Conservation (phyloP, 768 basidiomycete genomes). For the Pulveroboletus sp. region DNA sequence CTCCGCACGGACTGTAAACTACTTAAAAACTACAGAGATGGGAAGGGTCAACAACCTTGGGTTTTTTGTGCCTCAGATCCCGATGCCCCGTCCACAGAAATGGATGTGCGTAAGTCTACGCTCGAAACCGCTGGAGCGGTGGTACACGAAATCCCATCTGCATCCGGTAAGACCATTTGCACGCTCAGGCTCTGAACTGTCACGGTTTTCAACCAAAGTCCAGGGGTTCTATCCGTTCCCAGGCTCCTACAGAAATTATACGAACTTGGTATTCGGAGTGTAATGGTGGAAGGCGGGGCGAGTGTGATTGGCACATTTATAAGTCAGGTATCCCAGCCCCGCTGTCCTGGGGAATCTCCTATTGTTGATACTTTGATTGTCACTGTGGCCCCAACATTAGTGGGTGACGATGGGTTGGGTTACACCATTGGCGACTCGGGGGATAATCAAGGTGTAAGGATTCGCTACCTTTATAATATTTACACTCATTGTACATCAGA, state of each 20-base stretch:
- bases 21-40: conserved; percentile 56
- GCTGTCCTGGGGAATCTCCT: conserved; percentile 9
- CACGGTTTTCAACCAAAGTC: conserved; percentile 1
- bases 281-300: conserved; percentile 98
- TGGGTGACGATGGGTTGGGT: conserved; percentile 69
- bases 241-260: conserved; percentile 51
- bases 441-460: conserved; percentile 18
- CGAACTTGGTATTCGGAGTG: conserved; percentile 56
- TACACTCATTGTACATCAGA: conserved; percentile 7
- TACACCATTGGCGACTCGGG: conserved; percentile 36
- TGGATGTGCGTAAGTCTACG: conserved; percentile 34
- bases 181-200: neutral
- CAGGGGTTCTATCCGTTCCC: conserved; percentile 43
- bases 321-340: conserved; percentile 8
- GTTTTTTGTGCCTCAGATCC: conserved; percentile 47
- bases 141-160: conserved; percentile 50
- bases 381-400: conserved; percentile 83
- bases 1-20: conserved; percentile 68
- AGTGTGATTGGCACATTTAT: conserved; percentile 62
- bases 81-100: conserved; percentile 11
- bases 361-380: conserved; percentile 74
- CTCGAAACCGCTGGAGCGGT: conserved; percentile 68
- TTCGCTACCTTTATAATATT: neutral
- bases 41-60: conserved; percentile 70
- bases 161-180: conserved; percentile 32